These are phyloP conservation scores for Diversispora eburnea DNA, from an alignment of 192 early-diverging fungal genomes.

Conservation along the genomic window DNA sequence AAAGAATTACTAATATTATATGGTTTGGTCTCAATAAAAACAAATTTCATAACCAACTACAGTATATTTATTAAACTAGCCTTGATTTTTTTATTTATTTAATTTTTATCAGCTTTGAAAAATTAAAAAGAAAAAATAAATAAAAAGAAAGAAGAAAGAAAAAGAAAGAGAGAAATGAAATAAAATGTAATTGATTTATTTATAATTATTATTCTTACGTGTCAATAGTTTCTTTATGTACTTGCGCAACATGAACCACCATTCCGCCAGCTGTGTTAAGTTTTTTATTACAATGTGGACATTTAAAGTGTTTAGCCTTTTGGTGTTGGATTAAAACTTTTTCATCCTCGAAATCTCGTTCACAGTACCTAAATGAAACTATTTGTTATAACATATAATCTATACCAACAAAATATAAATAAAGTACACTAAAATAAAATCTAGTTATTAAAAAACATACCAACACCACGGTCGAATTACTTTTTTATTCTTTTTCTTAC, in stretches of 20 bases:
- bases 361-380: slow-evolving; percentile 73
- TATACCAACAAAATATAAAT: not conserved
- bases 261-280: slow-evolving; percentile 88
- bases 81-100: not conserved
- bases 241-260: slow-evolving; percentile 84
- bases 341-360: slow-evolving; percentile 93
- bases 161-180: no score
- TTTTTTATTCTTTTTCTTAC: slow-evolving; percentile 69
- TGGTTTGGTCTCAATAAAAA: no score
- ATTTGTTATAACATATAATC: not conserved
- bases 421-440: no score
- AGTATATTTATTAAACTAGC: not conserved
- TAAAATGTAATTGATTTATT: no score
- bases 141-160: not conserved
- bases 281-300: slow-evolving; percentile 76
- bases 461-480: slow-evolving; percentile 74
- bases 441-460: slow-evolving; percentile 33
- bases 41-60: no score
- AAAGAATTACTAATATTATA: not conserved
- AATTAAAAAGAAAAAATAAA: not conserved
- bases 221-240: slow-evolving; percentile 85
- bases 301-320: slow-evolving; percentile 93
- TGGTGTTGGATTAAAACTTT: slow-evolving; percentile 92
- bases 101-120: not conserved
- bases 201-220: slow-evolving; percentile 45